Evolutionary conservation across 2,329 filamentous ascomycete genomes (phyloP).

Genomic region (Diplodia scrobiculata): DNA sequence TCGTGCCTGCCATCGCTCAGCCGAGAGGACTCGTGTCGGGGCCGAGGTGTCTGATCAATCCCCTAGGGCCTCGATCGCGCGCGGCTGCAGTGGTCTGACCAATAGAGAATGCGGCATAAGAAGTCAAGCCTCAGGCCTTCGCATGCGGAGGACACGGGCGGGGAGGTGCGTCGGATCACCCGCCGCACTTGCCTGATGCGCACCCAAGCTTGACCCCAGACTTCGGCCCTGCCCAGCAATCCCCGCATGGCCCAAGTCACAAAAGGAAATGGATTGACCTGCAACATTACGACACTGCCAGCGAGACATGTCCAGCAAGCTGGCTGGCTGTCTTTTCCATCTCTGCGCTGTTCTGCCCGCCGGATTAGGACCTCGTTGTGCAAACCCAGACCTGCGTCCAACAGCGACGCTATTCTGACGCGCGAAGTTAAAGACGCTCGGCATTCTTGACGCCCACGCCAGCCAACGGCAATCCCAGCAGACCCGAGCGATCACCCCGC

Average conservation of each 20-base stretch:
- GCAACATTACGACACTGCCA: constrained; percentile 8
- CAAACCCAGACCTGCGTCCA: neutral
- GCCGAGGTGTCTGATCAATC: constrained; percentile 7
- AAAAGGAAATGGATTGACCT: constrained; percentile 6
- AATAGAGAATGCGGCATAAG: neutral
- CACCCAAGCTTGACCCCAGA: constrained; percentile 18
- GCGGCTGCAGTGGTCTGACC: neutral
- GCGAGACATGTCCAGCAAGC: neutral
- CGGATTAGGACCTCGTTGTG: no score
- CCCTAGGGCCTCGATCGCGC: constrained; percentile 2
- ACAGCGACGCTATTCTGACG: neutral
- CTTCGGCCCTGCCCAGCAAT: constrained; percentile 4
- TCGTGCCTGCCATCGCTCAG: no score
- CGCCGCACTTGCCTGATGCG: constrained; percentile 13
- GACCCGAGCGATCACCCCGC: constrained; percentile 13
- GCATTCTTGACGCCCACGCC: neutral
- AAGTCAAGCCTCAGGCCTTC: neutral
- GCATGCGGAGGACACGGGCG: constrained; percentile 10
- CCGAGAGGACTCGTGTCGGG: neutral
- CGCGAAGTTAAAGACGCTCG: neutral
- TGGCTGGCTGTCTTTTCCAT: neutral
- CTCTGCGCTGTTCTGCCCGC: neutral
- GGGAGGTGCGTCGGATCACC: constrained; percentile 15
- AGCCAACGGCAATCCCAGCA: neutral
- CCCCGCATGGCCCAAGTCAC: neutral